These are phyloP conservation scores for Termitomyces sp. DNA, from an alignment of 768 basidiomycete species.

Conservation along the genomic window DNA sequence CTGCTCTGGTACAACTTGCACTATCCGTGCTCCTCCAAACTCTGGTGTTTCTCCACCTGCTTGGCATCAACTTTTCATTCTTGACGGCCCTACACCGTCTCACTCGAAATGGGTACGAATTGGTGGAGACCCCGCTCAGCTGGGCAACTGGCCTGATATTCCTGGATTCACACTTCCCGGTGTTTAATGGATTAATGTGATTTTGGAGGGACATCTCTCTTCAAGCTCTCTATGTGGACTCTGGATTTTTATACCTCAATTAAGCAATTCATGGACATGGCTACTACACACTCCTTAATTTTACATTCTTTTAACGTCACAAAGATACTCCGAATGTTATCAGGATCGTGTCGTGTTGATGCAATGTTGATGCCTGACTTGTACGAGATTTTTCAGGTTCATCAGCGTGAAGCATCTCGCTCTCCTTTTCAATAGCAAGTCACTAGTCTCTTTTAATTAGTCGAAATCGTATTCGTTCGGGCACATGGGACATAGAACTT, in stretches of 20 bases:
- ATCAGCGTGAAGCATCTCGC: background rate
- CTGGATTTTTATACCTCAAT: constrained; percentile 3
- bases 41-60: constrained; percentile 63
- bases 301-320: background rate
- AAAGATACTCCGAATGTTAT: background rate
- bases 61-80: constrained; percentile 72
- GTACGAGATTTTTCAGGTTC: background rate
- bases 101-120: constrained; percentile 72
- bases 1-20: constrained; percentile 65
- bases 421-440: background rate
- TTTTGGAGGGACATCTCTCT: background rate
- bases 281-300: background rate
- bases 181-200: constrained; percentile 27
- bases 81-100: constrained; percentile 77
- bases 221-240: constrained; percentile 7
- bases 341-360: background rate
- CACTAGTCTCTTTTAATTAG: background rate
- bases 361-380: background rate
- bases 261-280: background rate
- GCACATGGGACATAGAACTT: background rate
- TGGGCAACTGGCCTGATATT: constrained; percentile 72
- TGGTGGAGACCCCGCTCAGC: constrained; percentile 63
- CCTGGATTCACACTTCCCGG: constrained; percentile 69
- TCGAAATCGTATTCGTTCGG: background rate
- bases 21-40: constrained; percentile 75